Conservation (phyloP, 129 eudicot species). For the Chrysanthemum makinoi region DNA sequence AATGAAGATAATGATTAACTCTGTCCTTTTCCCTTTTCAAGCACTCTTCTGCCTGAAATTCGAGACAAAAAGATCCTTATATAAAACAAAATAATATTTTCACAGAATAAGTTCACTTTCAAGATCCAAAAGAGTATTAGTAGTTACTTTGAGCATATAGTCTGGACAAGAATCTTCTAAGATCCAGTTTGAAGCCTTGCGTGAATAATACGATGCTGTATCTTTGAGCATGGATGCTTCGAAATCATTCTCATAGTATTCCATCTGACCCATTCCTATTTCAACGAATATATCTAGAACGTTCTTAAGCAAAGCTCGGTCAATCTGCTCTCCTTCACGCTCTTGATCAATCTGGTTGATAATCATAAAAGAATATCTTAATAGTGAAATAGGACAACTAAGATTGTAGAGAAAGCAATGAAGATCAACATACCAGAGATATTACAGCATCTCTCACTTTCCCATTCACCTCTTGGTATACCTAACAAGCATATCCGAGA, state of each 20-base stretch:
- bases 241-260: slow-evolving; percentile 78
- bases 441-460: slow-evolving; percentile 98
- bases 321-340: slow-evolving; percentile 98
- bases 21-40: slow-evolving; percentile 80
- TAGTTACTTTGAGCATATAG: slow-evolving; percentile 66
- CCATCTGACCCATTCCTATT: slow-evolving; percentile 96
- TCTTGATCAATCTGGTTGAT: slow-evolving; percentile 77
- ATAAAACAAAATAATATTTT: slow-evolving; percentile 9
- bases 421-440: slow-evolving; percentile 65
- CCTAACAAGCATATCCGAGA: slow-evolving; percentile 41
- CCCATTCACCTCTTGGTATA: slow-evolving; percentile 68
- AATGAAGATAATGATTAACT: slow-evolving; percentile 78
- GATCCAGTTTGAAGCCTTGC: slow-evolving; percentile 95
- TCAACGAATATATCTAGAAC: slow-evolving; percentile 96
- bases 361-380: not conserved
- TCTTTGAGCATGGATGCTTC: slow-evolving; percentile 78
- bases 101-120: slow-evolving; percentile 9
- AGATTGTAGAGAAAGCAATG: not conserved
- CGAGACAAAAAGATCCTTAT: not conserved
- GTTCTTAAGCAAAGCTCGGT: slow-evolving; percentile 89
- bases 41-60: slow-evolving; percentile 82
- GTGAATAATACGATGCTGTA: slow-evolving; percentile 81
- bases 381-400: not conserved
- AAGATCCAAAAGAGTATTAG: not conserved
- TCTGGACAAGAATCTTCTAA: slow-evolving; percentile 88